Evolutionary conservation across 768 basidiomycete species (phyloP).

Genomic region (Rhizopogon vinicolor): DNA sequence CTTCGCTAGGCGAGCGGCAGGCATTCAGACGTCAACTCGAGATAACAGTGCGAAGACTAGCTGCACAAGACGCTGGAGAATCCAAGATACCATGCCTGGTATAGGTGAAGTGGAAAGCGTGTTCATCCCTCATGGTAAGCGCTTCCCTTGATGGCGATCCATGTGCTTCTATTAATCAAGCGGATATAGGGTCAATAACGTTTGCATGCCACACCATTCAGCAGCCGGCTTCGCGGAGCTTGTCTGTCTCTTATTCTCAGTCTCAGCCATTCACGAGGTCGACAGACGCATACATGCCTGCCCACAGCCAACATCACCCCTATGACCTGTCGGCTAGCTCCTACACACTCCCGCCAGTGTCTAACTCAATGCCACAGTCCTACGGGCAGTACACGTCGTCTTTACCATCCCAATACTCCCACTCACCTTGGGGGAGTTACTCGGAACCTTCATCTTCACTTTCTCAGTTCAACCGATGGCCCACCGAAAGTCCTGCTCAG

Average conservation of each 20-base stretch:
- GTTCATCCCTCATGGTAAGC: constrained; percentile 84
- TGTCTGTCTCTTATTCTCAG: constrained; percentile 14
- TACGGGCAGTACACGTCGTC: constrained; percentile 21
- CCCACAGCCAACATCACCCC: constrained; percentile 18
- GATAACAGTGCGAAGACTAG: constrained; percentile 76
- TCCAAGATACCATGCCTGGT: constrained; percentile 58
- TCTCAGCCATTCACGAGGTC: constrained; percentile 20
- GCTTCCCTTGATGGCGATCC: constrained; percentile 31
- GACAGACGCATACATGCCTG: constrained; percentile 21
- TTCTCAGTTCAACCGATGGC: constrained; percentile 25
- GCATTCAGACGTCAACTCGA: constrained; percentile 50
- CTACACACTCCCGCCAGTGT: constrained; percentile 29
- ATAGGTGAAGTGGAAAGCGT: constrained; percentile 77
- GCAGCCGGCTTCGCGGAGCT: constrained; percentile 16
- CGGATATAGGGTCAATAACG: constrained; percentile 30
- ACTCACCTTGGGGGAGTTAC: constrained; percentile 22
- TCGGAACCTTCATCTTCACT: constrained; percentile 24
- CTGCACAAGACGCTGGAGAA: constrained; percentile 81
- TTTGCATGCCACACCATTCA: constrained; percentile 36
- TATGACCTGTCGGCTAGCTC: constrained; percentile 24
- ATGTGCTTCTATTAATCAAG: constrained; percentile 19
- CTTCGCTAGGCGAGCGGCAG: constrained; percentile 57
- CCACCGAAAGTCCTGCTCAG: constrained; percentile 24
- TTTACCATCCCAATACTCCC: constrained; percentile 21
- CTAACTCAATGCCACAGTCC: constrained; percentile 17